phyloP scores from a whole-genome alignment of 192 early-diverging fungal genomes.

The Rhizophagus prolifer region DNA sequence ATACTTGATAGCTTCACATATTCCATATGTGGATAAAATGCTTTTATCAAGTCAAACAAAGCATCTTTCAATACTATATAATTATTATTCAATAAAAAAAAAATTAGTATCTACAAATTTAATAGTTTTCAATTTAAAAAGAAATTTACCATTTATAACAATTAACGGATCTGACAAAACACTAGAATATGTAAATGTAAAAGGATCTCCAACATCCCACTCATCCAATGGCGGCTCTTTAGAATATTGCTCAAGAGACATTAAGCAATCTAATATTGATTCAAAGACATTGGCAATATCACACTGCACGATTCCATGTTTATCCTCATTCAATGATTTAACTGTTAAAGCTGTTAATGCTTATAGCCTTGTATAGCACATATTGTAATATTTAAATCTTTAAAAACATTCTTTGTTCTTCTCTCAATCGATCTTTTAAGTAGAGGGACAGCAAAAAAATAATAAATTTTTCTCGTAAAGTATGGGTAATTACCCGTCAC shows the following conservation, averaged over 20 bases:
- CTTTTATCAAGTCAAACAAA: not conserved
- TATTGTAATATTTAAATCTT: conserved; percentile 10
- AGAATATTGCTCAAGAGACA: conserved; percentile 35
- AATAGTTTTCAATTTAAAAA: not conserved
- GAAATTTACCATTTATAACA: not conserved
- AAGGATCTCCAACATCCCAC: conserved; percentile 15
- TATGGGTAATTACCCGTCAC: not conserved
- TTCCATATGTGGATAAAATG: conserved; percentile 8
- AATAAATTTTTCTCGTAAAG: conserved; percentile 1
- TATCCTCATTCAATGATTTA: conserved; percentile 37
- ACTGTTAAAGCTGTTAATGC: conserved; percentile 8
- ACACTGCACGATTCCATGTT: conserved; percentile 40
- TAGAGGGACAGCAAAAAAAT: not conserved
- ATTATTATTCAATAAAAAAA: not conserved
- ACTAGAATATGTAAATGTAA: not conserved
- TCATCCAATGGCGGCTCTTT: conserved; percentile 12
- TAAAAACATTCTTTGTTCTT: conserved; percentile 2
- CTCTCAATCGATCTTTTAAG: conserved; percentile 7
- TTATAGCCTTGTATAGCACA: conserved; percentile 20
- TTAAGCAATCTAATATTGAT: conserved; percentile 35
- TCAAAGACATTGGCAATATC: conserved; percentile 41
- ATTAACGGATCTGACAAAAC: conserved; percentile 9
- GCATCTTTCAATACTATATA: conserved; percentile 12
- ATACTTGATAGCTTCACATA: not conserved
- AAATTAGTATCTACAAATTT: too few relatives aligned